Base-by-base conservation (phyloP, 1,139 yeast species). In the Geotrichum klebahnii region DNA sequence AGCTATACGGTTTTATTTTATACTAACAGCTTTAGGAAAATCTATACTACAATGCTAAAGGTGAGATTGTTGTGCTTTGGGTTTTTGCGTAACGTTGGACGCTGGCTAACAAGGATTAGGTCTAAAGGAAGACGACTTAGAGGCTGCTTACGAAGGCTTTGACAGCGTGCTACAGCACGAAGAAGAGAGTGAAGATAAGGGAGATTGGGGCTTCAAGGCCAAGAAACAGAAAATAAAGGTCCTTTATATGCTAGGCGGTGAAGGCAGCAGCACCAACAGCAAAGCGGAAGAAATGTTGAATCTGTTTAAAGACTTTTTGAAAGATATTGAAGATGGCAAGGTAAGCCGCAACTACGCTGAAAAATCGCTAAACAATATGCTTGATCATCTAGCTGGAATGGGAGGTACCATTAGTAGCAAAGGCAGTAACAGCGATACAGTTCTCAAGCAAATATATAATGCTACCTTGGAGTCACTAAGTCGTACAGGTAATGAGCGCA, bases 201-300 rank as follows among this genome's bases (percentile, higher is more conserved):
- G 34, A 17, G 48, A 47, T 52, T 62, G 65, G 63, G 67, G 77
- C 2, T 82, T 83, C 65, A 83, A 81, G 57, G 73, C 88, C 0
- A 66, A 72, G 48, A 86, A 86, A 59, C 95, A 86, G 61, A 67
- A 77, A 34, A 73, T 84, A 46, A 86, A 86, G 66, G 67, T 82
- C 8, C 65, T 71, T 34, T 76, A 75, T 55, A 66, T 66, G 22
- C 63, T 69, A 5, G 53, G 64, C 8, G 28, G n/a, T 2, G 32
- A 19, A 26, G 29, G 29, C 16, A 23, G 19, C 5, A 20, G 34
- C 10, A 10, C 33, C 4, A 67, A 67, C 43, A 58, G 26, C 39
- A 48, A 43, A n/a, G 40, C 56, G 10, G 71, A 67, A 1, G 66
- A 69, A 34, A 70, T 78, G 10, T 58, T 77, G 24, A 55, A 57